A percentile compares a stretch with the other conserved stretches of the same genome.
phyloP scores from a whole-genome alignment of 108 stramenopile genomes.

The Cyclostephanos tholiformis region DNA sequence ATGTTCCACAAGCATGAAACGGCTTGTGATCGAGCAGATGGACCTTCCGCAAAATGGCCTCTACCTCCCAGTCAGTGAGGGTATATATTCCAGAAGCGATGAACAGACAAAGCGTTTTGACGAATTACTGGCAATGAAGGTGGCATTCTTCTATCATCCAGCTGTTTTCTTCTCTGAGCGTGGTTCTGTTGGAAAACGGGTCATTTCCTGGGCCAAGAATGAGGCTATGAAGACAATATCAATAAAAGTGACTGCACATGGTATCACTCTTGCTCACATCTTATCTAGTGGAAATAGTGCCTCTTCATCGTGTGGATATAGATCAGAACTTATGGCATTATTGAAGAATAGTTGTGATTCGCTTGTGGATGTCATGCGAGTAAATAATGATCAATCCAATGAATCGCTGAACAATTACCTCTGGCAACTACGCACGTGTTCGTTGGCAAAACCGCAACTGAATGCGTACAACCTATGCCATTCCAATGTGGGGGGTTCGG shows the following conservation, averaged over 20 bases:
- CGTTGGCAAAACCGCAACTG: conserved; percentile 47
- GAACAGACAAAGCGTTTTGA: neutral
- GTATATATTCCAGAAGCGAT: neutral
- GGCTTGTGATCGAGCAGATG: conserved; percentile 38
- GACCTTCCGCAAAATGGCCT: neutral
- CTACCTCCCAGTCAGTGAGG: conserved; percentile 2
- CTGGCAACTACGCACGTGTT: conserved; percentile 58
- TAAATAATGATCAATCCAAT: neutral
- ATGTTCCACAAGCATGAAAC: conserved; percentile 22
- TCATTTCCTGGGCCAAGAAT: conserved; percentile 55
- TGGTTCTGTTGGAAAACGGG: conserved; percentile 38
- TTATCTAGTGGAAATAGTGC: neutral
- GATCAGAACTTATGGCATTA: conserved; percentile 20
- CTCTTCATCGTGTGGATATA: neutral
- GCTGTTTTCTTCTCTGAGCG: conserved; percentile 29
- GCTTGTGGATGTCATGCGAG: neutral
- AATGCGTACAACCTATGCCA: conserved; percentile 59
- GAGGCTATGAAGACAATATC: conserved; percentile 18
- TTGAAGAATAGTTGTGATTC: conserved; percentile 8
- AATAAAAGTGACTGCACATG: neutral
- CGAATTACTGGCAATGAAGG: conserved; percentile 45
- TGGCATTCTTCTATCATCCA: conserved; percentile 46
- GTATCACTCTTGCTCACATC: conserved; percentile 10
- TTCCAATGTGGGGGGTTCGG: conserved; percentile 45
- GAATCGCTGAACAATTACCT: neutral